Evolutionary conservation across 495 filamentous ascomycete genomes (phyloP).

Genomic region (Penicillium salamii): DNA sequence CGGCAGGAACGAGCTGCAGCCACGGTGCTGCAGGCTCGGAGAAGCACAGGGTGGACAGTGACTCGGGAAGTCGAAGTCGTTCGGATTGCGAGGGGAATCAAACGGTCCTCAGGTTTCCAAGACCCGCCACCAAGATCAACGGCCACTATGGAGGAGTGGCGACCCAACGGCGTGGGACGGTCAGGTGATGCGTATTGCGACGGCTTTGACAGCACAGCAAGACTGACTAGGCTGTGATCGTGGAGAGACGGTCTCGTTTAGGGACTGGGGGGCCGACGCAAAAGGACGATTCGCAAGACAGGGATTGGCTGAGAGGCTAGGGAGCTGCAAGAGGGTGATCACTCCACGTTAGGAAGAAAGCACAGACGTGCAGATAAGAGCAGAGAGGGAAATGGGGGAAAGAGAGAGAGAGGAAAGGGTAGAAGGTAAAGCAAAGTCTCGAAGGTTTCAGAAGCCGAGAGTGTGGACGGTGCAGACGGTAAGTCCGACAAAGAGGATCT

Average conservation of each 20-base stretch:
- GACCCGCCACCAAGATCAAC: conserved; percentile 2
- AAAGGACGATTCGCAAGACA: conserved; percentile 6
- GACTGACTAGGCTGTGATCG: conserved; percentile 12
- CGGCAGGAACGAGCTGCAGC: conserved; percentile 10
- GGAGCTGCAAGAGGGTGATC: conserved; percentile 27
- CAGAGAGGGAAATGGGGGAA: not conserved
- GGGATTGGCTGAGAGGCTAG: conserved; percentile 19
- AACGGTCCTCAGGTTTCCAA: not conserved
- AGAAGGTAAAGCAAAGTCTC: too few relatives aligned
- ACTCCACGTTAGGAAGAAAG: conserved; percentile 8
- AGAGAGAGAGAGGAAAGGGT: not conserved
- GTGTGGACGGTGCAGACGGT: not conserved
- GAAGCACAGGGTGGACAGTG: conserved; percentile 11
- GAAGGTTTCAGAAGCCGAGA: conserved; percentile 2
- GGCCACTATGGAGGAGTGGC: conserved; percentile 20
- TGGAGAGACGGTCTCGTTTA: conserved; percentile 7
- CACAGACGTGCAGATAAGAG: conserved; percentile 7
- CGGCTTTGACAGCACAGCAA: conserved; percentile 23
- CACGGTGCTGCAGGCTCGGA: conserved; percentile 15
- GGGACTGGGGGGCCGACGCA: conserved; percentile 1
- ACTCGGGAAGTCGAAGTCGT: not conserved
- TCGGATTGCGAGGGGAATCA: not conserved
- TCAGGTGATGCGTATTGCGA: conserved; percentile 29
- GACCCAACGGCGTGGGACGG: conserved; percentile 17
- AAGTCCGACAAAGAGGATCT: not conserved